Evolutionary conservation across 2,329 filamentous ascomycete genomes (phyloP), one percentile per base, ranked within the genome.

Genomic region (Trichoderma lentiforme): DNA sequence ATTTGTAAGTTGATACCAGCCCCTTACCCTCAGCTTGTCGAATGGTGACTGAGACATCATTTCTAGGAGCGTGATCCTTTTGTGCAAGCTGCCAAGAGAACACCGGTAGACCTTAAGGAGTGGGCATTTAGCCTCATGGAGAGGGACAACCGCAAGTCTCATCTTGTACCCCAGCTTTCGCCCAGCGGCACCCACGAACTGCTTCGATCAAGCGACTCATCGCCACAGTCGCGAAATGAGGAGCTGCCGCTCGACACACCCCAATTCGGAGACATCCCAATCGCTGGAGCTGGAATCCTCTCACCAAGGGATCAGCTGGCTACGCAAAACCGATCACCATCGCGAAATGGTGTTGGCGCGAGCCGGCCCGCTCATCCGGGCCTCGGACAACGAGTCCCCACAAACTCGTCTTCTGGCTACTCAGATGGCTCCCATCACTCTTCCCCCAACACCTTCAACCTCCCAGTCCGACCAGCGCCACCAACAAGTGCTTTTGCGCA

Each of bases 81-180:
- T 82, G 90, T 99, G 24, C 94, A 97, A 82, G 96, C 96, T 68
- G 96, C 96, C 63, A 98, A 98, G 85, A 90, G 95, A 76, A 99
- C 96, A 1, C 96, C 96, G 0, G 96, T 99, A 65, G 92, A 99
- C 80, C 87, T 99, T 39, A 90, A 93, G 81, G 93, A 94, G 74
- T 99, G 96, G 96, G 95, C 96, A 26, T 90, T 97, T 63, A 91
- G 93, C 77, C 89, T 98, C 86, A 95, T 98, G 89, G 95, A 98
- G 80, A 90, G 92, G 77, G 93, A 98, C 82, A 97, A 98, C 82
- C 93, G 96, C 80, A 97, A 97, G 82, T 97, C 95, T 32, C 95
- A 98, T 80, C 88, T 98, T 47, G 93, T 91, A 18, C 94, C 94
- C 39, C 91, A 93, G 77, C 85, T 93, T 56, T 93, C 92, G 12